Evolutionary conservation across 306 rosid genomes (phyloP).

Genomic region (Biancaea sappan): DNA sequence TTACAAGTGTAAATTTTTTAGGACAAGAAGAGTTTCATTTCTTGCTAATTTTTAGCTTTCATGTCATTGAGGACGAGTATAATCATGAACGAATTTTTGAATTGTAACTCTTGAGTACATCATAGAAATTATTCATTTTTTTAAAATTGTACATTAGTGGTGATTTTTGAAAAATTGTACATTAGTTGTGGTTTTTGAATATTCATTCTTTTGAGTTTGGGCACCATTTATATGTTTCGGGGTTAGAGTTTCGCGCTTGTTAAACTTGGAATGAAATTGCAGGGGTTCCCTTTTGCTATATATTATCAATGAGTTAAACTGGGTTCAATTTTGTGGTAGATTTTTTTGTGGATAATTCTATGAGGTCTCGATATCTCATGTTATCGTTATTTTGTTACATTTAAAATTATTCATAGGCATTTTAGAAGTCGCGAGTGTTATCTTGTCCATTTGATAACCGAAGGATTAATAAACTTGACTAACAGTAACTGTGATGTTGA

Average conservation of each 20-base stretch:
- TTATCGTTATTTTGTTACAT: neutral
- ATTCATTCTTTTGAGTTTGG: neutral
- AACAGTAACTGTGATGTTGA: too few species aligned
- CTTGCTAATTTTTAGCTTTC: slow-evolving; percentile 26
- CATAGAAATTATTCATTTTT: slow-evolving; percentile 34
- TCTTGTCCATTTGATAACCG: slow-evolving; percentile 17
- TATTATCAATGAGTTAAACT: neutral
- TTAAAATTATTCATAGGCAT: neutral
- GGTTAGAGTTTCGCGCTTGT: neutral
- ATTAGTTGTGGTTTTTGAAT: neutral
- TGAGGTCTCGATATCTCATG: neutral
- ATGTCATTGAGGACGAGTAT: neutral
- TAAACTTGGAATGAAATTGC: neutral
- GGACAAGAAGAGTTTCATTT: slow-evolving; percentile 24
- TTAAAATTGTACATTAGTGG: neutral
- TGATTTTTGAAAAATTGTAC: slow-evolving; percentile 5
- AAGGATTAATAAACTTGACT: too few species aligned
- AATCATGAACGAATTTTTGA: neutral
- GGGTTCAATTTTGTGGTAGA: neutral
- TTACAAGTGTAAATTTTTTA: too few species aligned
- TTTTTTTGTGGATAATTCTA: neutral
- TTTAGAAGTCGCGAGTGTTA: slow-evolving; percentile 21
- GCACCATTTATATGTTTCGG: neutral
- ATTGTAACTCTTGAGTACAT: slow-evolving; percentile 33
- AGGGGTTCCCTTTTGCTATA: neutral